Evolutionary conservation across 768 basidiomycete genomes (phyloP).

Genomic region (Termitomyces sp.): DNA sequence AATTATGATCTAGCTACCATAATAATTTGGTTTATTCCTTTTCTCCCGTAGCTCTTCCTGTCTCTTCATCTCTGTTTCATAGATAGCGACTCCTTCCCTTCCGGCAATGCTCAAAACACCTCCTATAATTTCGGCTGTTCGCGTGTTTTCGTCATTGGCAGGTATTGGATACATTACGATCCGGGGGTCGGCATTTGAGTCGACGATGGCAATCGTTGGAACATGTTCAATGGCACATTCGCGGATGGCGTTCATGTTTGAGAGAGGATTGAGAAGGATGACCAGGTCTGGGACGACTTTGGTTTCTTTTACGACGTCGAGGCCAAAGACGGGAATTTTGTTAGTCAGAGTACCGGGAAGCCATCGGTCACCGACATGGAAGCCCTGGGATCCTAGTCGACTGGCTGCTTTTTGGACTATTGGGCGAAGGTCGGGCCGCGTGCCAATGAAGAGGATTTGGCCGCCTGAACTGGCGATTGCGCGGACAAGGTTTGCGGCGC

Average conservation of each 20-base stretch:
- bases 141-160: constrained; percentile 92
- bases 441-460: constrained; percentile 86
- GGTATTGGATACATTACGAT: constrained; percentile 98
- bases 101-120: constrained; percentile 89
- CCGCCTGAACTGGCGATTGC: constrained; percentile 79
- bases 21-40: constrained; percentile 9
- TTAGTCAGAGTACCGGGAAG: constrained; percentile 95
- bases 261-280: constrained; percentile 85
- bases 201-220: constrained; percentile 91
- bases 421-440: constrained; percentile 70
- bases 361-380: constrained; percentile 85
- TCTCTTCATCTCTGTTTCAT: constrained; percentile 25
- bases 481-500: constrained; percentile 84
- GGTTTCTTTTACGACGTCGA: constrained; percentile 42
- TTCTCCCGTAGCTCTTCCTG: constrained; percentile 19
- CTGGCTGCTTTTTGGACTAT: constrained; percentile 75
- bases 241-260: constrained; percentile 80
- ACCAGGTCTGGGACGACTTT: constrained; percentile 80
- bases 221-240: constrained; percentile 89
- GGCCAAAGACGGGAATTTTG: constrained; percentile 66
- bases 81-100: constrained; percentile 60
- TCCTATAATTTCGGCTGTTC: constrained; percentile 86
- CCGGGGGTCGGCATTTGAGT: constrained; percentile 94
- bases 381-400: constrained; percentile 76
- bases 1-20: constrained; percentile 4